Evolutionary conservation across 2,329 filamentous ascomycete species (phyloP), one percentile per base, ranked within the genome.

Genomic region (Sphaerulina vaccinii): DNA sequence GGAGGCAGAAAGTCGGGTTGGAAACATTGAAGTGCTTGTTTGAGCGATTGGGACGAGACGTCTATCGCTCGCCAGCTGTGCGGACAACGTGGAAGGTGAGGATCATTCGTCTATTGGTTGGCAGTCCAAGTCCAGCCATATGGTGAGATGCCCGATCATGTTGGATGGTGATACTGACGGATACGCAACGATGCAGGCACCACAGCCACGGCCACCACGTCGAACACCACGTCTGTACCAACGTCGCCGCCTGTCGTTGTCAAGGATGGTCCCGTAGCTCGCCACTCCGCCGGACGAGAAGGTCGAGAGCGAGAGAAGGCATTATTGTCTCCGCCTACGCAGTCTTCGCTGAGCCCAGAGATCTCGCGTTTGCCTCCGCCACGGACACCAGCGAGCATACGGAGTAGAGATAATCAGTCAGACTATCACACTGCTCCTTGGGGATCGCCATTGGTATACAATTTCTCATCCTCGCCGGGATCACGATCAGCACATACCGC

Each of bases 401-500:
- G 56, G 33, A 63, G 61, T 49, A 61, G 54, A 51, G 65, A 68
- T 41, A 59, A 61, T 46, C 58, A 57, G 36, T 68, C 66, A 2
- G 65, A 66, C 15, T 70, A 68, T 57, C 68, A 82, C 65, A 93
- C 89, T 40, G 86, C 90, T 42, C 91, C 86, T 68, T 96, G 91
- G 90, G 91, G 91, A 51, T 96, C 90, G 48, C 91, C 91, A 18
- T 96, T 96, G 72, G 51, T 49, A 24, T 48, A 48, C 27, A 85
- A 87, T 49, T 79, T 79, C 56, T 80, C 85, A 33, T 75, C 78
- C 10, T 86, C 65, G 22, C 56, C 68, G 10, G 52, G 62, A 16
- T 63, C 67, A 16, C 51, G 56, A 40, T 65, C 67, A 8, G 64
- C 61, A 42, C 64, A 62, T 41, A 67, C 65, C 32, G 65, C 62